phyloP scores from a whole-genome alignment of 139 green algal genomes.

The Desmodesmus armatus region DNA sequence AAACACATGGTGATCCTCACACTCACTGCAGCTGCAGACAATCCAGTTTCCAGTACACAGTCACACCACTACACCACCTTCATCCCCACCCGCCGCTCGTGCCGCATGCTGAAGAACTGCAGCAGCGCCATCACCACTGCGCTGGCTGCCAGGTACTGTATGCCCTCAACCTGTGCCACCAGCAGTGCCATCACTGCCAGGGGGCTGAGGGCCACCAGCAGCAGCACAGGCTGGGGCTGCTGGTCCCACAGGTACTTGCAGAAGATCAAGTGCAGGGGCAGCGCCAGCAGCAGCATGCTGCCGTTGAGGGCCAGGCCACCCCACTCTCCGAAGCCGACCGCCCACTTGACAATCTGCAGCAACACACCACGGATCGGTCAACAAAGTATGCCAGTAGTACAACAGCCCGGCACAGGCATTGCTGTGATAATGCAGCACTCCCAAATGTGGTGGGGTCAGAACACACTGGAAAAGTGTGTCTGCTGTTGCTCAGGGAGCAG shows the following conservation, averaged over 20 bases:
- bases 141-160: constrained; percentile 57
- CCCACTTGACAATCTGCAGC: constrained; percentile 17
- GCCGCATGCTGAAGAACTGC: constrained; percentile 70
- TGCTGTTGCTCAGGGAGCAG: not conserved
- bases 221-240: constrained; percentile 30
- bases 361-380: no score
- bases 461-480: not conserved
- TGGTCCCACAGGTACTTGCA: constrained; percentile 71
- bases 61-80: constrained; percentile 54
- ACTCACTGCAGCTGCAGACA: no score
- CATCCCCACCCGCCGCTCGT: constrained; percentile 59
- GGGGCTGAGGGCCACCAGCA: constrained; percentile 67
- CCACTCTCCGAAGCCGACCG: not conserved
- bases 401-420: not conserved
- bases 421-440: not conserved
- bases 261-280: constrained; percentile 64
- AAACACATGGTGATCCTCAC: no score
- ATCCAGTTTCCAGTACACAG: not conserved
- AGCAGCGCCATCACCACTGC: constrained; percentile 55
- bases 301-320: not conserved
- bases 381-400: no score
- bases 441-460: not conserved
- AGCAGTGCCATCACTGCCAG: constrained; percentile 68
- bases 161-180: constrained; percentile 51
- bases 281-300: constrained; percentile 39